Percentiles rank a stretch among this genome's conserved stretches.
Evolutionary conservation across 768 basidiomycete species (phyloP).

Genomic region (Amanita polypyramis): DNA sequence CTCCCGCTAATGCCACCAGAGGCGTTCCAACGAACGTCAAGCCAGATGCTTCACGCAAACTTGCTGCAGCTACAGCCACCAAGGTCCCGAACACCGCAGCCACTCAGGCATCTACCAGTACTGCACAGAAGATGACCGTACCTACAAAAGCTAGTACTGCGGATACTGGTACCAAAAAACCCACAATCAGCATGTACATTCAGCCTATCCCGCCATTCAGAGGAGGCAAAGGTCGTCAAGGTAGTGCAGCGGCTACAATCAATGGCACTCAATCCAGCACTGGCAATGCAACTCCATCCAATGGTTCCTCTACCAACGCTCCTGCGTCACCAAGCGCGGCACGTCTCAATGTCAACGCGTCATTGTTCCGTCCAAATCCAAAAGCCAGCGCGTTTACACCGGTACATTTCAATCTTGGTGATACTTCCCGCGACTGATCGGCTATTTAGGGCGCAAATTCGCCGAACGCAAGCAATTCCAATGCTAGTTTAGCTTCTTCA

Average conservation of each 20-base stretch:
- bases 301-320: slow-evolving; percentile 15
- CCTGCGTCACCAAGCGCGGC: slow-evolving; percentile 44
- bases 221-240: slow-evolving; percentile 35
- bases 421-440: slow-evolving; percentile 12
- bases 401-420: slow-evolving; percentile 26
- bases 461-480: slow-evolving; percentile 30
- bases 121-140: slow-evolving; percentile 17
- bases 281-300: slow-evolving; percentile 16
- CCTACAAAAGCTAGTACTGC: slow-evolving; percentile 19
- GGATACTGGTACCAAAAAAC: slow-evolving; percentile 31
- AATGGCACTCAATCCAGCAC: slow-evolving; percentile 10
- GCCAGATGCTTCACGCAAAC: slow-evolving; percentile 18
- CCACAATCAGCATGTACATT: slow-evolving; percentile 63
- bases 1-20: slow-evolving; percentile 40
- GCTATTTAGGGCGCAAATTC: slow-evolving; percentile 32
- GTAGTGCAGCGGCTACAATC: slow-evolving; percentile 14
- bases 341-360: slow-evolving; percentile 80
- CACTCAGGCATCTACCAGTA: slow-evolving; percentile 13
- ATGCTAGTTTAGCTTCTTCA: slow-evolving; percentile 26
- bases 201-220: slow-evolving; percentile 89
- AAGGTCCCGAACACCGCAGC: slow-evolving; percentile 14
- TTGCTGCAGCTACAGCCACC: slow-evolving; percentile 12
- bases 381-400: slow-evolving; percentile 72
- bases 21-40: slow-evolving; percentile 29
- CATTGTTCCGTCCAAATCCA: slow-evolving; percentile 83